Evolutionary conservation across 78 protist genomes (phyloP).

Genomic region (slime mould (Dictyostelium discoideum)): dicty_2.7 NC_007090.3:1377501-1378000

Average conservation of each 20-base stretch:
- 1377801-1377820: background rate
- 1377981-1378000: background rate
- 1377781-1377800: background rate
- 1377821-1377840: background rate
- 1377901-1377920: slow-evolving; percentile 70
- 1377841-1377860: background rate
- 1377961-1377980: slow-evolving; percentile 13
- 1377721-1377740: background rate
- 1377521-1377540: slow-evolving; percentile 65
- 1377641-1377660: slow-evolving; percentile 19
- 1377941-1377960: slow-evolving; percentile 66
- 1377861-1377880: background rate
- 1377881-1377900: slow-evolving; percentile 1
- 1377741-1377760: background rate
- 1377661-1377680: slow-evolving; percentile 20
- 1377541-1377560: slow-evolving; percentile 86
- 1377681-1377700: background rate
- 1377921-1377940: slow-evolving; percentile 88
- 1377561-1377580: slow-evolving; percentile 94
- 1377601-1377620: slow-evolving; percentile 74
- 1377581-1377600: slow-evolving; percentile 78
- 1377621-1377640: slow-evolving; percentile 58
- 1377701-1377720: background rate
- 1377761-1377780: background rate
- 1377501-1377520: slow-evolving; percentile 40